Conservation (phyloP, 1,284 basidiomycete species). For the Cryptococcus wingfieldii region DNA sequence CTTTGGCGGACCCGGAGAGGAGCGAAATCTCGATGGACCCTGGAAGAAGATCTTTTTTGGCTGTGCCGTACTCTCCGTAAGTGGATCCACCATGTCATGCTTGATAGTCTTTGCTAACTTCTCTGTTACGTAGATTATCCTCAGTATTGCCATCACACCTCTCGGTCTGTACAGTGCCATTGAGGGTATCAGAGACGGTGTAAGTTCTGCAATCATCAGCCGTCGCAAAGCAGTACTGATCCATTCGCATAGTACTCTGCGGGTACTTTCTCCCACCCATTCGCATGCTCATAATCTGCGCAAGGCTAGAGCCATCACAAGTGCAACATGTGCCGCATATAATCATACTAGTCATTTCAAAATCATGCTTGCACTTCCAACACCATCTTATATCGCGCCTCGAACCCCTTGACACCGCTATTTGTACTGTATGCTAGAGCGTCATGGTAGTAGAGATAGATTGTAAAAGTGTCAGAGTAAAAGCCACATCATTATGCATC, state of each 20-base stretch:
- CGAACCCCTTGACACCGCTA: too few relatives aligned
- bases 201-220: not conserved
- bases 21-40: slow-evolving; percentile 13
- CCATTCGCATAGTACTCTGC: not conserved
- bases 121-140: slow-evolving; percentile 18
- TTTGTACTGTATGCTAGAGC: too few relatives aligned
- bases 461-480: too few relatives aligned
- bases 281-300: not conserved
- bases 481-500: too few relatives aligned
- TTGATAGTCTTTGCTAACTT: not conserved
- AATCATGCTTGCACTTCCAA: too few relatives aligned
- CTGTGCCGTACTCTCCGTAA: slow-evolving; percentile 16
- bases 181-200: slow-evolving; percentile 35
- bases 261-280: not conserved
- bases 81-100: not conserved
- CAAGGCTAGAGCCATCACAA: too few relatives aligned
- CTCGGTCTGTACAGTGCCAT: slow-evolving; percentile 41
- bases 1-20: slow-evolving; percentile 18
- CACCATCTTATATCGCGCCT: too few relatives aligned
- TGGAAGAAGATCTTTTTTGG: slow-evolving; percentile 24
- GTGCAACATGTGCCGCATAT: too few relatives aligned
- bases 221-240: not conserved
- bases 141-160: slow-evolving; percentile 37
- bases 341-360: too few relatives aligned
- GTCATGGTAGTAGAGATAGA: too few relatives aligned